A percentile compares a stretch with the other conserved stretches of the same genome.
Conservation (phyloP, 2,329 filamentous ascomycete genomes). For the Alternaria sp. region DNA sequence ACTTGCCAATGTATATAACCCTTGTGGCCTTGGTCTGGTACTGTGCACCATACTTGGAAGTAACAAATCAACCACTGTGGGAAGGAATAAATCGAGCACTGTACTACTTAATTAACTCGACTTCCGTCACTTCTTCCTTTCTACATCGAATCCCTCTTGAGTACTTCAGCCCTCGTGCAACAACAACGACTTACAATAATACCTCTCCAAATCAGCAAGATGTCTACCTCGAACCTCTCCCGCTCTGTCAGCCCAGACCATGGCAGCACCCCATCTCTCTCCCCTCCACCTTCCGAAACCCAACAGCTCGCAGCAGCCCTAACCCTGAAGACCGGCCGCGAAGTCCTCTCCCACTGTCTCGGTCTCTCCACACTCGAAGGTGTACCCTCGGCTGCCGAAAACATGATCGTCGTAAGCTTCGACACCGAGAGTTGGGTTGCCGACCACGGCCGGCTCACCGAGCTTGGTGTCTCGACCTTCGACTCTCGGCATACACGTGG, state of each 20-base stretch:
- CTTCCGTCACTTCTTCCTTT: not conserved
- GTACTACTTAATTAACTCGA: not conserved
- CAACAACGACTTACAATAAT: not conserved
- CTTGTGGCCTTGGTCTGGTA: not conserved
- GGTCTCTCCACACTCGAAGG: not conserved
- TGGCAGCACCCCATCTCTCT: not conserved
- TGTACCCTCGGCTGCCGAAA: constrained; percentile 6
- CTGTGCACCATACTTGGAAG: not conserved
- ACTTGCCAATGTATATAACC: not conserved
- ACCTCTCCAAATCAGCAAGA: not conserved
- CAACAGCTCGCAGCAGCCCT: not conserved
- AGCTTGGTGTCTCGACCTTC: constrained; percentile 25
- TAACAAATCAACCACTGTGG: not conserved
- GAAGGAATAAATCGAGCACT: not conserved
- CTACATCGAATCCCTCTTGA: not conserved
- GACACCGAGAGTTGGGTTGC: constrained; percentile 22
- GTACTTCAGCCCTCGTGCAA: not conserved
- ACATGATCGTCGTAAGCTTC: constrained; percentile 17
- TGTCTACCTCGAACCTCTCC: not conserved
- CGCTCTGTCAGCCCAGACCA: not conserved
- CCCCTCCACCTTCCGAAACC: not conserved
- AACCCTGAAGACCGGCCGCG: not conserved
- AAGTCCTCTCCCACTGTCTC: constrained; percentile 9
- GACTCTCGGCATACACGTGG: constrained; percentile 16
- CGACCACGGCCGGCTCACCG: constrained; percentile 15